These are phyloP conservation scores for Austroboletus eburneus DNA, from an alignment of 768 basidiomycete species.

Conservation along the genomic window DNA sequence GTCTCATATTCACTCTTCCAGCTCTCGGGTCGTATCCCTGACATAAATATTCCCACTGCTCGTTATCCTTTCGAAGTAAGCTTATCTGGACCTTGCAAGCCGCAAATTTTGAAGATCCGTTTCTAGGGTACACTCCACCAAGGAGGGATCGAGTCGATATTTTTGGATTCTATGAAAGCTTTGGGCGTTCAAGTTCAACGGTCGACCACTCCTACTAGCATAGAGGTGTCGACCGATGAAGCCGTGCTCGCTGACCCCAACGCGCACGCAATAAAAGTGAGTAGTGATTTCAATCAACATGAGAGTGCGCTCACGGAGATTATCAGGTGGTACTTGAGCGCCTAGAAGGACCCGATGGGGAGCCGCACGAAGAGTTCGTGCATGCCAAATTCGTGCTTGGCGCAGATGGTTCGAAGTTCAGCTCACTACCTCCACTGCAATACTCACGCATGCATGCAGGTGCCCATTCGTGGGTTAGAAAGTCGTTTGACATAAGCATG, in stretches of 20 bases:
- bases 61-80: slow-evolving; percentile 68
- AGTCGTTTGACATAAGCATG: slow-evolving; percentile 41
- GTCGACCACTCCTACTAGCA: slow-evolving; percentile 25
- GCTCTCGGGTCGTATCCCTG: slow-evolving; percentile 59
- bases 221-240: slow-evolving; percentile 28
- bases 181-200: slow-evolving; percentile 32
- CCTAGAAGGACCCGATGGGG: not conserved
- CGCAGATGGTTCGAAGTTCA: slow-evolving; percentile 28
- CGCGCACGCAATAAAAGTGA: slow-evolving; percentile 31
- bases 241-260: slow-evolving; percentile 12
- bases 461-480: slow-evolving; percentile 47
- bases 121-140: slow-evolving; percentile 31
- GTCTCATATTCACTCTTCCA: slow-evolving; percentile 21
- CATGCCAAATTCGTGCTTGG: slow-evolving; percentile 36
- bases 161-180: slow-evolving; percentile 32
- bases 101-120: not conserved
- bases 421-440: not conserved
- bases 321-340: not conserved
- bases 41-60: slow-evolving; percentile 56
- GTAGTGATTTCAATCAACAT: slow-evolving; percentile 6
- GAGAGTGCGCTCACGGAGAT: not conserved
- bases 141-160: slow-evolving; percentile 33
- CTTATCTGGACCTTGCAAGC: not conserved
- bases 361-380: slow-evolving; percentile 21
- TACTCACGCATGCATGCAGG: slow-evolving; percentile 18